These are phyloP conservation scores for Protomyces arabidopsidicola DNA, from an alignment of 1,139 yeast genomes.

Conservation along the genomic window DNA sequence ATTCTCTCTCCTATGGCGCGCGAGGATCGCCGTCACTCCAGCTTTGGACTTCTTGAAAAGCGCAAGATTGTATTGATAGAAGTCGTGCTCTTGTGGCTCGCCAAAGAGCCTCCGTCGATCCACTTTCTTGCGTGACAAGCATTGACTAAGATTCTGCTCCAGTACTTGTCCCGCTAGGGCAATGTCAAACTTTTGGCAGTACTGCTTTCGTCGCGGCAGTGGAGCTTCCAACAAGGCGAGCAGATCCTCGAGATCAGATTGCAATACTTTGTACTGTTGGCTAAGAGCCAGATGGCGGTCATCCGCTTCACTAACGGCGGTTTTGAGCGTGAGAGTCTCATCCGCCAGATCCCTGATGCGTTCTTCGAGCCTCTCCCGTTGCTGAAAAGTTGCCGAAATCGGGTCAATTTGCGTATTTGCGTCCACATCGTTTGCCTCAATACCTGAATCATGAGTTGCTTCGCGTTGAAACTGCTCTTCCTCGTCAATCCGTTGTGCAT, in stretches of 20 bases:
- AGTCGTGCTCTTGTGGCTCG: constrained; percentile 10
- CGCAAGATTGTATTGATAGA: constrained; percentile 2
- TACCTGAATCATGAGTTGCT: no score
- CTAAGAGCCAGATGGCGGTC: not conserved
- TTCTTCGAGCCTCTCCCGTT: not conserved
- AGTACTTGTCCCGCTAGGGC: not conserved
- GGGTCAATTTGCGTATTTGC: no score
- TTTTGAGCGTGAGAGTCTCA: not conserved
- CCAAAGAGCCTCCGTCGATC: constrained; percentile 1
- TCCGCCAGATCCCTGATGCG: not conserved
- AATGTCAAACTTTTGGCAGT: not conserved
- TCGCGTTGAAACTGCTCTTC: no score
- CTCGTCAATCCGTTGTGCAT: no score
- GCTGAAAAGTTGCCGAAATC: not conserved
- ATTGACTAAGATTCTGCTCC: not conserved
- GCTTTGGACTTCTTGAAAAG: not conserved
- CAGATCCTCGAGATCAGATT: not conserved
- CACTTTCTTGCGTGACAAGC: not conserved
- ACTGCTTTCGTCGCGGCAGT: not conserved
- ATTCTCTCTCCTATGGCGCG: not conserved
- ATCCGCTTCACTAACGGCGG: not conserved
- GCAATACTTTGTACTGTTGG: not conserved
- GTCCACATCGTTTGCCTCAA: no score
- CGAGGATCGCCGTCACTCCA: not conserved
- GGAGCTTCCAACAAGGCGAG: not conserved